Evolutionary conservation across 805 yeast genomes (phyloP), one percentile per base, ranked within the genome.

Genomic region (Pichia ethanolica): DNA sequence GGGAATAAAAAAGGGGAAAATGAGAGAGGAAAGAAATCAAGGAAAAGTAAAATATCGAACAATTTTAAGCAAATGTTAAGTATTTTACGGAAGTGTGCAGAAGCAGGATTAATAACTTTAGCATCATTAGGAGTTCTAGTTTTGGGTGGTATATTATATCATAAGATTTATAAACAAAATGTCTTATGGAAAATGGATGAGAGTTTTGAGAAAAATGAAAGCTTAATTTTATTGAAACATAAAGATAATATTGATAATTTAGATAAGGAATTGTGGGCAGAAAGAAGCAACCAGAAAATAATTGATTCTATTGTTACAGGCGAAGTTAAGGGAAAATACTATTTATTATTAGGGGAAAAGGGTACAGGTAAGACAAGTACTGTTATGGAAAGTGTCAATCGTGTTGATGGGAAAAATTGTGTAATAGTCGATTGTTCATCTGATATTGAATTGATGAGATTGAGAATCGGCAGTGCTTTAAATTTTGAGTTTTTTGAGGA

Each of bases 321-420:
- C 1, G 65, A 73, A n/a, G 67, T 77, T 2, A 66, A 65, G 6
- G 95, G 95, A 0, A 64, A 91, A 14, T 87, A 86, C 65, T 83
- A 79, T 59, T 67, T 87, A 44, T 60, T 87, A 10, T 76, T 87
- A 39, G 95, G 95, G 33, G 95, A 86, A 62, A 86, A 87, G 61
- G 95, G 95, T 1, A 86, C 93, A 0, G 95, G 95, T 3, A 86
- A 86, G 61, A 82, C 89, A 0, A 82, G 91, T 0, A 74, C 88
- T 70, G 72, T 87, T 13, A 65, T 84, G 57, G 89, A 86, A 55
- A 76, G 89, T 3, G 78, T 87, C 71, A 75, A 79, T 51, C 77
- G 81, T 55, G 79, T 78, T 3, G 68, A 74, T 37, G 88, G 90
- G 0, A 64, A 67, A 45, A 78, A 82, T 57, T 86, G 88, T 45